These are phyloP conservation scores for Globisporangium radiosum DNA, from an alignment of 352 stramenopile genomes.

Conservation along the genomic window DNA sequence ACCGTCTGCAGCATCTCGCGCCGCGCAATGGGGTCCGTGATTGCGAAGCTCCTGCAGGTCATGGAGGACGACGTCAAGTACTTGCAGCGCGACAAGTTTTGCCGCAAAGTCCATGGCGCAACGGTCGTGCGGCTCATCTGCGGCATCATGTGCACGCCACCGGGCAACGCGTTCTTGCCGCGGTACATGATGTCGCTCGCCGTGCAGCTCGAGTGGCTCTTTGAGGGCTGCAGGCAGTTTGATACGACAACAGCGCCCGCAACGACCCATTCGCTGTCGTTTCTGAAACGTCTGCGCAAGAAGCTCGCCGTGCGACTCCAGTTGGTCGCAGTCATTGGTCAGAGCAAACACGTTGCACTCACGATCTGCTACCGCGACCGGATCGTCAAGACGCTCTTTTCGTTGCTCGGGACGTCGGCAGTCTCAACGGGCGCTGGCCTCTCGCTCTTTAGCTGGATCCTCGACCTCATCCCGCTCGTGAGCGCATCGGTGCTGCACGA, in stretches of 20 bases:
- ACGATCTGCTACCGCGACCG: conserved; percentile 82
- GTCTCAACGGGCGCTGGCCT: conserved; percentile 48
- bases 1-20: conserved; percentile 78
- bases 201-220: conserved; percentile 65
- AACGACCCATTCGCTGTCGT: conserved; percentile 9
- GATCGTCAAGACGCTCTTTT: conserved; percentile 80
- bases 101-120: conserved; percentile 57
- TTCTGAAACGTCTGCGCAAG: conserved; percentile 50
- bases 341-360: conserved; percentile 69
- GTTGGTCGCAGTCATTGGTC: conserved; percentile 62
- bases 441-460: conserved; percentile 83
- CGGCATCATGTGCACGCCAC: conserved; percentile 65
- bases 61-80: conserved; percentile 80
- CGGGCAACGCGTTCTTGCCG: conserved; percentile 63
- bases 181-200: conserved; percentile 87
- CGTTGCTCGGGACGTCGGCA: conserved; percentile 60
- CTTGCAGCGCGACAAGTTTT: conserved; percentile 44
- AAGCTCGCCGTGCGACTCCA: conserved; percentile 77
- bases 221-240: conserved; percentile 49
- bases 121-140: conserved; percentile 67
- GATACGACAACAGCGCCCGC: conserved; percentile 15
- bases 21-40: conserved; percentile 73
- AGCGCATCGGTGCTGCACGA: conserved; percentile 67
- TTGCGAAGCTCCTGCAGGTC: conserved; percentile 74
- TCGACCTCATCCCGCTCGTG: conserved; percentile 78